Evolutionary conservation across 805 yeast genomes (phyloP).

Genomic region (Zygosaccharomyces bisporus): DNA sequence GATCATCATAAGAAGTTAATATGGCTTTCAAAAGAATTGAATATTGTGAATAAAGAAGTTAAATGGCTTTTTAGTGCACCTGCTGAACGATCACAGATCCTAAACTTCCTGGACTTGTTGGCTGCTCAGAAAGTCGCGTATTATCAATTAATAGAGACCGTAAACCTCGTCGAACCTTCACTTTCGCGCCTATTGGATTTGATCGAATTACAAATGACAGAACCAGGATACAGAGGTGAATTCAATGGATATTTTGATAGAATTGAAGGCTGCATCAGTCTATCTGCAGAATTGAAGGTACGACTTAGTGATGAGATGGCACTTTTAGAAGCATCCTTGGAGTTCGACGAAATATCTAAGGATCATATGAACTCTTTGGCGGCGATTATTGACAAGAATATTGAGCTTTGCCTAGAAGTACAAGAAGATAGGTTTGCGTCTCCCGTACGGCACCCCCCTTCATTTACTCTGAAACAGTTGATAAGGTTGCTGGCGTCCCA

Average conservation of each 20-base stretch:
- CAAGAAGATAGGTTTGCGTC: conserved; percentile 40
- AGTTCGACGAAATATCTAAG: conserved; percentile 43
- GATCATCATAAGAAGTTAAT: conserved; percentile 5
- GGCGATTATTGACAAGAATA: conserved; percentile 38
- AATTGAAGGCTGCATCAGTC: conserved; percentile 32
- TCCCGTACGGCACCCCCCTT: conserved; percentile 41
- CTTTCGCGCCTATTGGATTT: conserved; percentile 37
- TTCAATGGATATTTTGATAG: conserved; percentile 28
- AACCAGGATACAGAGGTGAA: conserved; percentile 1
- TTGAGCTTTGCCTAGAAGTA: conserved; percentile 37
- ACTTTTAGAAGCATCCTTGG: conserved; percentile 40
- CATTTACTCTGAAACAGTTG: conserved; percentile 37
- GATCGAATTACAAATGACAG: conserved; percentile 31
- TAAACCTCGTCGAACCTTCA: conserved; percentile 37
- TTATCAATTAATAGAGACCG: conserved; percentile 30
- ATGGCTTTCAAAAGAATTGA: conserved; percentile 8
- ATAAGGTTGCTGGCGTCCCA: conserved; percentile 33
- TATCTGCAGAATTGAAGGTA: conserved; percentile 21
- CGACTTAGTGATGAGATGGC: conserved; percentile 31
- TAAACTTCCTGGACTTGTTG: conserved; percentile 32
- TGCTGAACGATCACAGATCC: conserved; percentile 8
- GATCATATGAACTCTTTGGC: conserved; percentile 43
- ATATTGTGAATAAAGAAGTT: conserved; percentile 1
- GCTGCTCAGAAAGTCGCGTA: conserved; percentile 36
- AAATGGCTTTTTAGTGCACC: conserved; percentile 8